These are phyloP conservation scores for Apocynum venetum DNA, from an alignment of 257 asterid species.

Conservation along the genomic window DNA sequence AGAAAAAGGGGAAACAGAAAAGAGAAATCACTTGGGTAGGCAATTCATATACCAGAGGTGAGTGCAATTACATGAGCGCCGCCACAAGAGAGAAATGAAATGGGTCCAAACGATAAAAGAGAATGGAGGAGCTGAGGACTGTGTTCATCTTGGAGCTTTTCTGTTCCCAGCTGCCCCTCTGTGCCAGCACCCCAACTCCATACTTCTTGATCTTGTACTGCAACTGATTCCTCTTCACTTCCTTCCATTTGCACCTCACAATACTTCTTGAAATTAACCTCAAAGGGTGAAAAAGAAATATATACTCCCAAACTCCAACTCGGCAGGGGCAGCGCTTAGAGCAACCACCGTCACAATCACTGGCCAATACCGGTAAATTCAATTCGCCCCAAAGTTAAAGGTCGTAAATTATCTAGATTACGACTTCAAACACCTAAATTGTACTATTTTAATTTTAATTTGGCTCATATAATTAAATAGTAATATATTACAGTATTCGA, in stretches of 20 bases:
- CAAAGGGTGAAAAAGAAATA: not conserved
- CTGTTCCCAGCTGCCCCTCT: slow-evolving; percentile 81
- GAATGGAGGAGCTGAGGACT: slow-evolving; percentile 56
- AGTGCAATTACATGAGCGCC: slow-evolving; percentile 90
- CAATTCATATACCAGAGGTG: slow-evolving; percentile 40
- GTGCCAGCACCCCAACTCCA: slow-evolving; percentile 99
- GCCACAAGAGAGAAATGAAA: slow-evolving; percentile 78
- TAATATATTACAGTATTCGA: no score
- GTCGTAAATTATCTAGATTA: no score
- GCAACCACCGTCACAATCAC: not conserved
- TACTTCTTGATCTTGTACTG: slow-evolving; percentile 47
- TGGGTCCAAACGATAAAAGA: slow-evolving; percentile 43
- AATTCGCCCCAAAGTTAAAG: not conserved
- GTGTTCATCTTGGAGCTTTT: slow-evolving; percentile 56
- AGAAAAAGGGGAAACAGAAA: not conserved
- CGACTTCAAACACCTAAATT: no score
- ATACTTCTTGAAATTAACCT: not conserved
- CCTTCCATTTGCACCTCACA: slow-evolving; percentile 11
- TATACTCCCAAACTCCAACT: not conserved
- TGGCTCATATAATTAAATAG: no score
- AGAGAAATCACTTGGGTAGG: not conserved
- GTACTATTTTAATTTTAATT: no score
- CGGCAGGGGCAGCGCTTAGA: not conserved
- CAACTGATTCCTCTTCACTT: slow-evolving; percentile 15
- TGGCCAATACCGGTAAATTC: not conserved